A percentile compares a stretch with the other conserved stretches of the same genome.
phyloP scores from a whole-genome alignment of 192 early-diverging fungal species.

The Mycoemilia scoparia region DNA sequence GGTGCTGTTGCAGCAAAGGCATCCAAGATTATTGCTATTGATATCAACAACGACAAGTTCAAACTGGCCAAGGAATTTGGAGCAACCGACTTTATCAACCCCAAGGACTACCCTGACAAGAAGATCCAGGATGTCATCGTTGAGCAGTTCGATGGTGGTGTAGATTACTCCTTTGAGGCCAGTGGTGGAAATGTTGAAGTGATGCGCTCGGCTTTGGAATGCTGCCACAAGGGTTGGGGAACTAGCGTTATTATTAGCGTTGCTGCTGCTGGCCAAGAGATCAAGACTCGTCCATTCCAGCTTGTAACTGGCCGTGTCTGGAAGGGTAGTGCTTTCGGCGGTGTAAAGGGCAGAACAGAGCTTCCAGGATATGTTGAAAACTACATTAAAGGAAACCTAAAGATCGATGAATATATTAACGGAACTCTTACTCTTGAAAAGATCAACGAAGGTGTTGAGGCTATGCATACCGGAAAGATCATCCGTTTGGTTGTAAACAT shows the following conservation, averaged over 20 bases:
- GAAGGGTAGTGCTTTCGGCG: constrained; percentile 94
- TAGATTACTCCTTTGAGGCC: constrained; percentile 95
- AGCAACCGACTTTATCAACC: constrained; percentile 80
- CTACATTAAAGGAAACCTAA: constrained; percentile 66
- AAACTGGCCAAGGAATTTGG: constrained; percentile 63
- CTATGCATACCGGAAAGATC: constrained; percentile 63
- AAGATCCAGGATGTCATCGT: constrained; percentile 70
- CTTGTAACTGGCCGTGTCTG: constrained; percentile 89
- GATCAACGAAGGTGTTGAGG: constrained; percentile 86
- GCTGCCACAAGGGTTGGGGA: constrained; percentile 85
- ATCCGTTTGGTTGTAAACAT: constrained; percentile 27
- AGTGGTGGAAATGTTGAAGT: constrained; percentile 74
- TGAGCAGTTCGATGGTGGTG: constrained; percentile 83
- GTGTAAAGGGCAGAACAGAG: constrained; percentile 85
- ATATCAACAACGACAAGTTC: constrained; percentile 75
- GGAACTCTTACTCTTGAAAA: constrained; percentile 61
- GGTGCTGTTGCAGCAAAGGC: constrained; percentile 50
- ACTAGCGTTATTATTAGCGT: constrained; percentile 80
- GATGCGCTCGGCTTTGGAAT: constrained; percentile 91
- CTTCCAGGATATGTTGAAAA: constrained; percentile 72
- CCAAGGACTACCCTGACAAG: constrained; percentile 52
- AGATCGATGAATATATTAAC: constrained; percentile 85
- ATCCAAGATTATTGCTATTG: constrained; percentile 73
- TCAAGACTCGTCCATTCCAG: constrained; percentile 88
- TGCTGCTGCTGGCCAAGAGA: constrained; percentile 80